Evolutionary conservation across 164 flowering plant species (phyloP).

Genomic region (Dillenia turbinata): DNA sequence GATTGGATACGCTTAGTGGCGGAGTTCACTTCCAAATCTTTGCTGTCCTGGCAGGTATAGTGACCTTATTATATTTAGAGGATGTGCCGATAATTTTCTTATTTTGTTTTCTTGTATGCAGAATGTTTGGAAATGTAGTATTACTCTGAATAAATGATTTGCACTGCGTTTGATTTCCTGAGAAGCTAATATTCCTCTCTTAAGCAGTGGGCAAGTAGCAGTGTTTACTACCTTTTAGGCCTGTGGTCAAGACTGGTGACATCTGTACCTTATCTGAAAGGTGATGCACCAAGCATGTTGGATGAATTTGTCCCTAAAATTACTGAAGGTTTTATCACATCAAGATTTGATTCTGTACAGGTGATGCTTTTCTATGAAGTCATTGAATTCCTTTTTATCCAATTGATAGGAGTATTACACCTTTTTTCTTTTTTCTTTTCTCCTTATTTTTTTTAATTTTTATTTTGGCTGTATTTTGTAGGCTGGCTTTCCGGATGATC

Average conservation of each 20-base stretch:
- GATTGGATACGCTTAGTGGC: constrained; percentile 97
- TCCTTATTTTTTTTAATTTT: constrained; percentile 3
- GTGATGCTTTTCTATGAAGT: constrained; percentile 25
- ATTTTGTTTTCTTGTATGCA: not conserved
- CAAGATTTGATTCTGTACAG: constrained; percentile 95
- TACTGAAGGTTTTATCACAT: constrained; percentile 89
- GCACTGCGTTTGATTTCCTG: constrained; percentile 2
- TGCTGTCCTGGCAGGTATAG: constrained; percentile 95
- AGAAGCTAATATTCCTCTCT: constrained; percentile 8
- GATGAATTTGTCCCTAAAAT: constrained; percentile 98
- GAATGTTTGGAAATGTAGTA: not conserved
- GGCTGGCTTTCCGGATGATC: constrained; percentile 83
- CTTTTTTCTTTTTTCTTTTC: constrained; percentile 3
- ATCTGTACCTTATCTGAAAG: constrained; percentile 93
- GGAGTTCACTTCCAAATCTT: constrained; percentile 82
- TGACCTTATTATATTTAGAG: not conserved
- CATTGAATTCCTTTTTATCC: not conserved
- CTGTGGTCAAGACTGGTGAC: constrained; percentile 95
- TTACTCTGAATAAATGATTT: not conserved
- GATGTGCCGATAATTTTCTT: constrained; percentile 4
- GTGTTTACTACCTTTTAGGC: constrained; percentile 94
- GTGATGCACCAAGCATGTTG: constrained; percentile 84
- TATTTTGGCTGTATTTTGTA: constrained; percentile 16
- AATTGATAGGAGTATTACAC: not conserved
- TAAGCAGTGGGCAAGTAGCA: constrained; percentile 97